Conservation (phyloP, 345 rosid species). For the Hypericum androsaemum region DNA sequence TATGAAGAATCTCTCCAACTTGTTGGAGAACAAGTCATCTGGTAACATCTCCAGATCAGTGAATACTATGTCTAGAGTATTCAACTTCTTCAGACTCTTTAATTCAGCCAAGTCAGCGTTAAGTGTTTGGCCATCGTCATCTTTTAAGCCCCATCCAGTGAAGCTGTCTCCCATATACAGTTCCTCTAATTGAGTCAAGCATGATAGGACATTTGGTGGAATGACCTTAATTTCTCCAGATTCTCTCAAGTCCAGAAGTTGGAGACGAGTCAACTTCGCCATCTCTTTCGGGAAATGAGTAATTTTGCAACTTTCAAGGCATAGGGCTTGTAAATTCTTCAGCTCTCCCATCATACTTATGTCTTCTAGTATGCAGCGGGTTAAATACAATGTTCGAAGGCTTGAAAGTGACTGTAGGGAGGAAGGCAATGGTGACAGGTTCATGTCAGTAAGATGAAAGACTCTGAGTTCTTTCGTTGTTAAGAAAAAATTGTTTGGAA, state of each 20-base stretch:
- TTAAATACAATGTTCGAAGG: constrained; percentile 17
- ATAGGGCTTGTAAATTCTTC: constrained; percentile 11
- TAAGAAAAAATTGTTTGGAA: constrained; percentile 17
- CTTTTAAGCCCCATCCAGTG: constrained; percentile 6
- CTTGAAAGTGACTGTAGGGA: constrained; percentile 8
- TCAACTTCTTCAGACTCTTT: neutral
- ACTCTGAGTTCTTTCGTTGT: constrained; percentile 12
- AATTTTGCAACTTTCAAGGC: constrained; percentile 9
- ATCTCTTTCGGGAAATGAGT: constrained; percentile 4
- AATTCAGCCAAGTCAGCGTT: constrained; percentile 15
- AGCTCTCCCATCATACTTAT: constrained; percentile 8
- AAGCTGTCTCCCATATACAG: constrained; percentile 8
- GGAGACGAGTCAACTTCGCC: neutral
- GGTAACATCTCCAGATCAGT: constrained; percentile 5
- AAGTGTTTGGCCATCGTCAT: neutral
- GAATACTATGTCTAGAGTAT: constrained; percentile 10
- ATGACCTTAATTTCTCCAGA: constrained; percentile 6
- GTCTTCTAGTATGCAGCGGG: constrained; percentile 7
- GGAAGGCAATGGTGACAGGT: constrained; percentile 9
- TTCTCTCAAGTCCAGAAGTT: constrained; percentile 12
- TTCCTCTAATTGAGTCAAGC: constrained; percentile 15
- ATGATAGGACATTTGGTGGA: constrained; percentile 10
- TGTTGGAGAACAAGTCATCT: neutral
- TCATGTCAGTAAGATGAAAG: constrained; percentile 10
- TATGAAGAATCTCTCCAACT: constrained; percentile 11